A percentile compares a stretch with the other conserved stretches of the same genome.
These are phyloP conservation scores for Primulina eburnea DNA, from an alignment of 257 asterid species.

Conservation along the genomic window DNA sequence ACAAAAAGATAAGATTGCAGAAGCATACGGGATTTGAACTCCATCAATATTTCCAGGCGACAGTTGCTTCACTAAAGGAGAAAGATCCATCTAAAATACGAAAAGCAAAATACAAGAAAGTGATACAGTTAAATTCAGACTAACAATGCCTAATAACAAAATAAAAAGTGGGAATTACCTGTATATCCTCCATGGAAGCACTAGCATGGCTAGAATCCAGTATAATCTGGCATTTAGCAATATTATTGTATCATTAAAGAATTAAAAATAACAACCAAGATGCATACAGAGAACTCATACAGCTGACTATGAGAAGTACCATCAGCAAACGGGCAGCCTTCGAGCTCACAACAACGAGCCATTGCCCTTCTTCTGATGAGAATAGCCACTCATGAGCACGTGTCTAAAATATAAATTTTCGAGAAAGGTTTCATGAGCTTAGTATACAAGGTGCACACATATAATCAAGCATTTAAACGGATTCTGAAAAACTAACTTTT, in stretches of 20 bases:
- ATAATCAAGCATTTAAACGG: constrained; percentile 7
- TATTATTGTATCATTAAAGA: constrained; percentile 10
- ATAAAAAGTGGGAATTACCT: constrained; percentile 49
- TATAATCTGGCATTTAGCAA: constrained; percentile 47
- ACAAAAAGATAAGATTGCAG: constrained; percentile 13
- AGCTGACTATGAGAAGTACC: constrained; percentile 40
- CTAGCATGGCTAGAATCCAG: constrained; percentile 66
- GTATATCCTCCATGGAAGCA: constrained; percentile 64
- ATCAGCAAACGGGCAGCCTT: constrained; percentile 79
- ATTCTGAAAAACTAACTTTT: constrained; percentile 49
- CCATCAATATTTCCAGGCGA: constrained; percentile 47
- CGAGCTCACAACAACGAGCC: constrained; percentile 72
- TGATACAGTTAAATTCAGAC: constrained; percentile 17
- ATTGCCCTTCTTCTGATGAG: constrained; percentile 90
- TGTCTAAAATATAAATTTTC: constrained; percentile 53
- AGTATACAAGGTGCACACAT: background rate
- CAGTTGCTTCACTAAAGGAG: constrained; percentile 84
- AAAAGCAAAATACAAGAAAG: constrained; percentile 21
- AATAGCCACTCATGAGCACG: constrained; percentile 91
- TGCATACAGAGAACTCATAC: constrained; percentile 10
- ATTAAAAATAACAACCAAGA: constrained; percentile 8
- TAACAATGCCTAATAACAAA: constrained; percentile 7
- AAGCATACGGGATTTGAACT: constrained; percentile 79
- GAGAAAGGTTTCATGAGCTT: background rate
- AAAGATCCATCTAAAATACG: constrained; percentile 66